Conservation (phyloP, 225 moss, liverwort and hornwort genomes). For the Anthoceros angustus region DNA sequence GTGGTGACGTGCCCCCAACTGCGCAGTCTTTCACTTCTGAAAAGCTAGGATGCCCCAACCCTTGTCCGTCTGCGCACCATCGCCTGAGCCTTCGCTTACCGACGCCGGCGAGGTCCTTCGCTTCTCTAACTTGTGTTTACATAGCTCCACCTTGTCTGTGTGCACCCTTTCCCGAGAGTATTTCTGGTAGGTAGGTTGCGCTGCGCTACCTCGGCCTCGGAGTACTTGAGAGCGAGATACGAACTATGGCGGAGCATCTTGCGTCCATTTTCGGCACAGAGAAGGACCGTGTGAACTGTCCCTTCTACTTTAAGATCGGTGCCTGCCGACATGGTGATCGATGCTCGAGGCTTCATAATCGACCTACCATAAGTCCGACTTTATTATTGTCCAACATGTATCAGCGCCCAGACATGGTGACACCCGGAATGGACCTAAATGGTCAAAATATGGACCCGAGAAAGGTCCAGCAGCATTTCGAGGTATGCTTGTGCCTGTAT, state of each 20-base stretch:
- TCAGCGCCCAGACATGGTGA: constrained; percentile 22
- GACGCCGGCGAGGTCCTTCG: too few species aligned
- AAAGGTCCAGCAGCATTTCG: constrained; percentile 20
- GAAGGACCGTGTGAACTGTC: constrained; percentile 26
- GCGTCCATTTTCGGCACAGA: constrained; percentile 29
- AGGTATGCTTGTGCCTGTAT: constrained; percentile 8
- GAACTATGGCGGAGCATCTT: constrained; percentile 22
- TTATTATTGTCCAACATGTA: constrained; percentile 27
- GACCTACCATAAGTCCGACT: constrained; percentile 22
- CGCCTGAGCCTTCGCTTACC: too few species aligned
- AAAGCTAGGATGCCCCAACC: too few species aligned
- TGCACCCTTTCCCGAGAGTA: too few species aligned
- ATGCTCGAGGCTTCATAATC: constrained; percentile 23
- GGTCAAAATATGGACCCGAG: constrained; percentile 22
- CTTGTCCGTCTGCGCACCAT: too few species aligned
- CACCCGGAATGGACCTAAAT: constrained; percentile 18
- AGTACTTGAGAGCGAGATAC: too few species aligned
- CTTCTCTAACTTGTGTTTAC: too few species aligned
- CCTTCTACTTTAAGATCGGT: constrained; percentile 31
- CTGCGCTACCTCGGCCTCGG: too few species aligned
- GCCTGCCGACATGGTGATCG: constrained; percentile 25
- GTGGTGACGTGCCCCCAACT: too few species aligned
- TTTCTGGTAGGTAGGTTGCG: too few species aligned
- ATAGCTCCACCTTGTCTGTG: too few species aligned
- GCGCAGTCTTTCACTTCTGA: too few species aligned